These are phyloP conservation scores for Penicillium fimorum DNA, from an alignment of 495 filamentous ascomycete genomes.

Conservation along the genomic window DNA sequence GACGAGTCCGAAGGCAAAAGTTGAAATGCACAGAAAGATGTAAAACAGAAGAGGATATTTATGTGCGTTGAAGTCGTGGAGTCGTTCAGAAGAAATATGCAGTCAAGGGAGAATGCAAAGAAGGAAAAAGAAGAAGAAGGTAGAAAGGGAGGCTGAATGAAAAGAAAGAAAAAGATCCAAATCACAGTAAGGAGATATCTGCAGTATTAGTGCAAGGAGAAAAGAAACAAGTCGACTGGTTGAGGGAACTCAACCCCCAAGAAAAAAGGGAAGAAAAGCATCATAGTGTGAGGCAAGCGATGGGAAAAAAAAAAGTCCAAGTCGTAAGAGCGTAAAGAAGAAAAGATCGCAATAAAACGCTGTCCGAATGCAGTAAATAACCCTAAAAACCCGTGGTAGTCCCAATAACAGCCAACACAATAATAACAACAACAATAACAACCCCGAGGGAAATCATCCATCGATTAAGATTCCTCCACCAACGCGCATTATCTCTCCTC, in stretches of 20 bases:
- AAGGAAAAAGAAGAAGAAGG: constrained; percentile 11
- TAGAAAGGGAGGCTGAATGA: neutral
- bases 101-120: constrained; percentile 21
- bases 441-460: constrained; percentile 79
- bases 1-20: neutral
- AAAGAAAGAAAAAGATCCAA: neutral
- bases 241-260: neutral
- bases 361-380: neutral
- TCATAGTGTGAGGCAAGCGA: neutral
- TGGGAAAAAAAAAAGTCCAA: constrained; percentile 7
- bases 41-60: constrained; percentile 23
- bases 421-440: constrained; percentile 70
- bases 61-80: constrained; percentile 36
- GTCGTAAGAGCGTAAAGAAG: constrained; percentile 19
- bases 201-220: constrained; percentile 5
- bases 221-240: neutral
- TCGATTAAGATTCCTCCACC: constrained; percentile 92
- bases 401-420: constrained; percentile 59
- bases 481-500: constrained; percentile 75
- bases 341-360: neutral
- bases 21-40: constrained; percentile 5
- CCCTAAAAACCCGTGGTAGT: constrained; percentile 44
- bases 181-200: constrained; percentile 8
- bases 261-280: constrained; percentile 1
- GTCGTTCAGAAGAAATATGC: constrained; percentile 34